Evolutionary conservation across 2,329 filamentous ascomycete genomes (phyloP).

Genomic region (Trichoderma afroharzianum): DNA sequence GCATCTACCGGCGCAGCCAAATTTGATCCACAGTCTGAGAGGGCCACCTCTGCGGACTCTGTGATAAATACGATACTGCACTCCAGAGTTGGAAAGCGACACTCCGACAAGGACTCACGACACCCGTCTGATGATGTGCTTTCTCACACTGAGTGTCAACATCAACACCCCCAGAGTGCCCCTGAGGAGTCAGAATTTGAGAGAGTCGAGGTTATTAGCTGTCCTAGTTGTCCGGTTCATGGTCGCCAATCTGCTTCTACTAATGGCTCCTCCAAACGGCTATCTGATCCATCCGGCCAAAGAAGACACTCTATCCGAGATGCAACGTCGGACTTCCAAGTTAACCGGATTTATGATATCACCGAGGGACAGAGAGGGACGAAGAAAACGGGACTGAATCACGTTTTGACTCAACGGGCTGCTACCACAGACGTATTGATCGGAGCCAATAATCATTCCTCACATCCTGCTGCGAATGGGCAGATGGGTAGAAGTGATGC

Average conservation of each 20-base stretch:
- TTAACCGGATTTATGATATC: neutral
- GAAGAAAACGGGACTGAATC: neutral
- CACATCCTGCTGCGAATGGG: neutral
- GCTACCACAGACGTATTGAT: neutral
- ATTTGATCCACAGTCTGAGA: neutral
- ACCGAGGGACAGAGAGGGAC: neutral
- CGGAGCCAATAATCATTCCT: neutral
- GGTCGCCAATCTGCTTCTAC: constrained; percentile 12
- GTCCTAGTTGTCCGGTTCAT: constrained; percentile 21
- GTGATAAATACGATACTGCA: neutral
- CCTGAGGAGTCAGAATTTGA: constrained; percentile 17
- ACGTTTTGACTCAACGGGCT: neutral
- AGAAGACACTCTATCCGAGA: constrained; percentile 11
- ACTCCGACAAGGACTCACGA: neutral
- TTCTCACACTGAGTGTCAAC: neutral
- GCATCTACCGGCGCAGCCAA: neutral
- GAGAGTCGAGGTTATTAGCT: constrained; percentile 21
- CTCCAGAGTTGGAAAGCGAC: neutral
- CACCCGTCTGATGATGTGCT: neutral
- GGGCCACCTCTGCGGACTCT: constrained; percentile 16
- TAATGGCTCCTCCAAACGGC: neutral
- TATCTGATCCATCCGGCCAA: constrained; percentile 17
- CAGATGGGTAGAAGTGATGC: neutral
- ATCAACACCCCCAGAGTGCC: neutral
- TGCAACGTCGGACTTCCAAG: neutral